Evolutionary conservation across 176 grass and related monocot species (phyloP), one percentile per base, ranked within the genome.

Genomic region (Bolboschoenus planiculmis): DNA sequence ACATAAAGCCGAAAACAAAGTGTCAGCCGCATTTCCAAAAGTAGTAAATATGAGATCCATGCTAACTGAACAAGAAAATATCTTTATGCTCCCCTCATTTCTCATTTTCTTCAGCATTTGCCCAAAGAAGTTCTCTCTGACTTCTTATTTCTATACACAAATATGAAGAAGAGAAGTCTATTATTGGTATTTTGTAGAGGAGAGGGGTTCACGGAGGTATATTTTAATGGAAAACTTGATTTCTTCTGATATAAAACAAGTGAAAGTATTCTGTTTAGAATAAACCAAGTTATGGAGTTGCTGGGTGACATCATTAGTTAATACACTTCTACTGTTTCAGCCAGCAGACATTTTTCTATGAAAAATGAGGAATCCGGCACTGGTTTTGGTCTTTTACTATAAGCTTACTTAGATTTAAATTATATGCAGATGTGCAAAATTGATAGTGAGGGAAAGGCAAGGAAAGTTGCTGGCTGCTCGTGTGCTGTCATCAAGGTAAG

Each of bases 401-500:
- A 18, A 53, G 2, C 15, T 30, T 78, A 18, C 27, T 36, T 26
- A 35, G n/a, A 64, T 82, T 81, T 48, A 18, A 16, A 30, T 82
- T 59, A 3, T 13, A 67, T 87, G 64, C 78, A 90, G 88, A 81
- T 93, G 23, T 93, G 91, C 77, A 93, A 90, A 67, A 93, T 93
- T 74, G 88, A 93, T 56, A 73, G 88, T 0, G 86, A 93, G 83
- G 88, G 91, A 5, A 93, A 93, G 62, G 88, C 86, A 21, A 90
- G 88, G 71, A 87, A 93, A 75, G 86, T 88, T 11, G 86, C 84
- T 11, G 78, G 86, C 48, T 87, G 84, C 68, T 88, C 91, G n/a
- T 93, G 91, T 39, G 67, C 85, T n/a, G 86, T 83, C 55, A 80
- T 90, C 27, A 93, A 88, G 91, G 91, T 88, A 78, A 80, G 36